Percentiles rank a stretch among this genome's conserved stretches.
Conservation (phyloP, 129 eudicot species). For the Kitagawia praeruptora region DNA sequence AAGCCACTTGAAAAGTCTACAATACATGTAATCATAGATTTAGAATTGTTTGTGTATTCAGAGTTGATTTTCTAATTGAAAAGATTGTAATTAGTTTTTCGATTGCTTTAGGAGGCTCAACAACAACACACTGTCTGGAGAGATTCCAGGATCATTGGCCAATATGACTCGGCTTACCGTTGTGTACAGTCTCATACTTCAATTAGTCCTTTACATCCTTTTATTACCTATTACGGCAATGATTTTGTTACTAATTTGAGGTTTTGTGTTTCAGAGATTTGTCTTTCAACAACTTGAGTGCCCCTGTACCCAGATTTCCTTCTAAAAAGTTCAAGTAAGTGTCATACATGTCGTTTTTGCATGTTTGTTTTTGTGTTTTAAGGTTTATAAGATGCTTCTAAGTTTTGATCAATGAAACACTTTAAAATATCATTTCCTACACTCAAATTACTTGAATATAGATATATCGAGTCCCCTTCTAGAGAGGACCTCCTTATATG, state of each 20-base stretch:
- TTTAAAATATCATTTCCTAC: not conserved
- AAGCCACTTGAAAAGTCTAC: slow-evolving; percentile 53
- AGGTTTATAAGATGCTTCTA: no score
- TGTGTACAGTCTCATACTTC: slow-evolving; percentile 34
- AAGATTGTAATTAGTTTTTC: slow-evolving; percentile 10
- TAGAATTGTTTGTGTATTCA: not conserved
- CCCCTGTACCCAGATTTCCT: slow-evolving; percentile 69
- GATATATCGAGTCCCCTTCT: no score
- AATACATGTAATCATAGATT: slow-evolving; percentile 56
- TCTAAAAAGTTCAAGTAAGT: slow-evolving; percentile 72
- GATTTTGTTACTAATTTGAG: not conserved
- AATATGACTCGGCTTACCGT: slow-evolving; percentile 64
- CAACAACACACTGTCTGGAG: slow-evolving; percentile 67
- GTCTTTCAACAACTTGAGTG: slow-evolving; percentile 79
- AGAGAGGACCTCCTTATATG: no score
- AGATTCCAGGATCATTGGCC: slow-evolving; percentile 53
- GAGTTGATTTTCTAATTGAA: not conserved
- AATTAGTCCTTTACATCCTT: not conserved
- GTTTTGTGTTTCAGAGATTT: slow-evolving; percentile 50
- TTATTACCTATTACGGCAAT: not conserved
- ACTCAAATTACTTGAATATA: not conserved
- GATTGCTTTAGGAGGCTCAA: slow-evolving; percentile 64
- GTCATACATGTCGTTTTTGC: not conserved
- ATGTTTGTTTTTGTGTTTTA: not conserved
- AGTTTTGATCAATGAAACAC: not conserved